These are phyloP conservation scores for Geotrichum bryndzae DNA, from an alignment of 1,139 yeast species.

Conservation along the genomic window DNA sequence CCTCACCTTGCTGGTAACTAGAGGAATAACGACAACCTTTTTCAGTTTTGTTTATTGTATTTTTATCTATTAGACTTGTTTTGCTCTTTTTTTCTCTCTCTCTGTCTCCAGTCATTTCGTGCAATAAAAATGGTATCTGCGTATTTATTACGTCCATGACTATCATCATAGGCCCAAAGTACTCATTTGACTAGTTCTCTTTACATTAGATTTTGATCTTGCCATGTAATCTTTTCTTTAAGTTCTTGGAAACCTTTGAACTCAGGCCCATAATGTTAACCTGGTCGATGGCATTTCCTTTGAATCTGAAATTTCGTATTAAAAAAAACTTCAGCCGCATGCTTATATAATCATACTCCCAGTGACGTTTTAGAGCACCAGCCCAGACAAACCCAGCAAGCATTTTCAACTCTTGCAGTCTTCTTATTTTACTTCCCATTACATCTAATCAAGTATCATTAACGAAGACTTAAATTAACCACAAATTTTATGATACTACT, in stretches of 20 bases:
- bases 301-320: not conserved
- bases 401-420: not conserved
- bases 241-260: not conserved
- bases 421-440: not conserved
- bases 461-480: not conserved
- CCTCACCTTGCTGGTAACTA: conserved; percentile 63
- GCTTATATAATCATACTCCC: not conserved
- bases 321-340: not conserved
- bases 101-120: not conserved
- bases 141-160: not conserved
- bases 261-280: not conserved
- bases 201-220: not conserved
- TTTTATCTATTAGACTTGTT: not conserved
- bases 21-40: not conserved
- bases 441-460: not conserved
- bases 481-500: not conserved
- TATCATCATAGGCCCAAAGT: not conserved
- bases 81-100: not conserved
- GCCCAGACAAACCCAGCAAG: not conserved
- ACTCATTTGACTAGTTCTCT: not conserved
- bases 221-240: not conserved
- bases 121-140: not conserved
- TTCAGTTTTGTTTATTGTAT: not conserved
- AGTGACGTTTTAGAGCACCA: not conserved
- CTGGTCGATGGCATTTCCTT: not conserved